Conservation (phyloP, 495 filamentous ascomycete species). For the Aspergillus egyptiacus region DNA sequence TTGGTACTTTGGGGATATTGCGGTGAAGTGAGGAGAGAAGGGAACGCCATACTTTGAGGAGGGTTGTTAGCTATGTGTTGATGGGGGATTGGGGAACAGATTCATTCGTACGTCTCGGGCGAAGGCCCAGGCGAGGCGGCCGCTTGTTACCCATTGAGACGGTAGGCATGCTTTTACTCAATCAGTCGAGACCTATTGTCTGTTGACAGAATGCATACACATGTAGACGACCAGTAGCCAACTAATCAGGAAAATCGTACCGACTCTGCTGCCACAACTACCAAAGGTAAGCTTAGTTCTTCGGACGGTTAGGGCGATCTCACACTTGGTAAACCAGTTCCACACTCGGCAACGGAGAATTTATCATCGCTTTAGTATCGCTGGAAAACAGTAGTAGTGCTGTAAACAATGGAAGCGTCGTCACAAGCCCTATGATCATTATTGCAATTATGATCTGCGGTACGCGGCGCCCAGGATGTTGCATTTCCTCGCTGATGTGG, state of each 20-base stretch:
- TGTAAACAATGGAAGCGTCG: constrained; percentile 28
- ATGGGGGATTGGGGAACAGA: too few species aligned
- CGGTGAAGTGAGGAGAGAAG: constrained; percentile 21
- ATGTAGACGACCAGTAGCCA: constrained; percentile 19
- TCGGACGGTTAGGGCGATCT: neutral
- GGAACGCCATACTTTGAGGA: neutral
- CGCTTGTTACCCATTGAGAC: constrained; percentile 15
- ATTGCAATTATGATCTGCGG: constrained; percentile 32
- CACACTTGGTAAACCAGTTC: constrained; percentile 25
- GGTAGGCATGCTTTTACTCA: constrained; percentile 17
- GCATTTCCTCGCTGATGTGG: constrained; percentile 29
- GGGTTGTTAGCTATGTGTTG: too few species aligned
- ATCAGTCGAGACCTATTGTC: too few species aligned
- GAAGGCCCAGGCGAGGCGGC: constrained; percentile 37
- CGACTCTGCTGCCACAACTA: constrained; percentile 3
- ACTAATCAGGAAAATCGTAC: constrained; percentile 13
- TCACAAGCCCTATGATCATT: constrained; percentile 32
- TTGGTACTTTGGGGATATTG: constrained; percentile 14
- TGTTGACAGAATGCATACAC: constrained; percentile 12
- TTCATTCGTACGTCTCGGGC: constrained; percentile 30
- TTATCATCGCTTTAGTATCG: constrained; percentile 26
- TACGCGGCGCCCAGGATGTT: constrained; percentile 23
- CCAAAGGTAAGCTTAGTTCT: neutral
- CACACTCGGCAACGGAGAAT: constrained; percentile 18
- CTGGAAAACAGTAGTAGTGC: constrained; percentile 29